phyloP scores from a whole-genome alignment of 2,329 filamentous ascomycete species.

The Neonectria sp. region DNA sequence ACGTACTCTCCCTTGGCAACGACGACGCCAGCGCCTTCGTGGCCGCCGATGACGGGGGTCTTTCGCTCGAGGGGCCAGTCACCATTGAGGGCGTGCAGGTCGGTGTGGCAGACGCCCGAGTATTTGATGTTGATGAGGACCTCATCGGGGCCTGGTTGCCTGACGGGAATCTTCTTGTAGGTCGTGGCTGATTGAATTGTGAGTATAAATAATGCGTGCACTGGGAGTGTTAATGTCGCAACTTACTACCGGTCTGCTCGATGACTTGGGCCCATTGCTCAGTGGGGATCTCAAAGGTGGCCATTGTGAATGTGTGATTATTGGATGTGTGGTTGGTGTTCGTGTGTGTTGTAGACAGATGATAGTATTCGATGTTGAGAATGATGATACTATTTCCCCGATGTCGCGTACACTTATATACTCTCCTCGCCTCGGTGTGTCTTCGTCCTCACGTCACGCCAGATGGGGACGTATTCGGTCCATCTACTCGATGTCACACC shows the following conservation, averaged over 20 bases:
- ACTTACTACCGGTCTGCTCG: conserved; percentile 25
- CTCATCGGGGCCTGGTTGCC: conserved; percentile 18
- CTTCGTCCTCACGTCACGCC: conserved; percentile 9
- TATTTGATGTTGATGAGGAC: conserved; percentile 31
- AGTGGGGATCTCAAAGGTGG: conserved; percentile 24
- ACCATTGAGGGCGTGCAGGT: conserved; percentile 27
- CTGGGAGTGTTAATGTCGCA: neutral
- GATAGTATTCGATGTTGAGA: conserved; percentile 6
- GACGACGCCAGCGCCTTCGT: conserved; percentile 26
- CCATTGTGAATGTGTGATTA: conserved; percentile 7
- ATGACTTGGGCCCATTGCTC: conserved; percentile 31
- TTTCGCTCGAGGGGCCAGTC: conserved; percentile 27
- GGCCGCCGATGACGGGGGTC: conserved; percentile 22
- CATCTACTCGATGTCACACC: conserved; percentile 11
- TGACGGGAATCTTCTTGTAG: conserved; percentile 24
- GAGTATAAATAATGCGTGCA: neutral
- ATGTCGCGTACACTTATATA: conserved; percentile 14
- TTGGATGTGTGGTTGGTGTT: neutral
- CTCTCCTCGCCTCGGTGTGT: neutral
- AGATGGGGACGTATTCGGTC: conserved; percentile 24
- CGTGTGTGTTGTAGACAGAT: neutral
- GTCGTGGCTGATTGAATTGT: conserved; percentile 2
- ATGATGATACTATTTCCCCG: neutral
- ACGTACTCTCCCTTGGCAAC: conserved; percentile 25
- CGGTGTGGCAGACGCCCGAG: conserved; percentile 27